Conservation (phyloP, 352 stramenopile genomes). For the Globisporangium megalacanthum region DNA sequence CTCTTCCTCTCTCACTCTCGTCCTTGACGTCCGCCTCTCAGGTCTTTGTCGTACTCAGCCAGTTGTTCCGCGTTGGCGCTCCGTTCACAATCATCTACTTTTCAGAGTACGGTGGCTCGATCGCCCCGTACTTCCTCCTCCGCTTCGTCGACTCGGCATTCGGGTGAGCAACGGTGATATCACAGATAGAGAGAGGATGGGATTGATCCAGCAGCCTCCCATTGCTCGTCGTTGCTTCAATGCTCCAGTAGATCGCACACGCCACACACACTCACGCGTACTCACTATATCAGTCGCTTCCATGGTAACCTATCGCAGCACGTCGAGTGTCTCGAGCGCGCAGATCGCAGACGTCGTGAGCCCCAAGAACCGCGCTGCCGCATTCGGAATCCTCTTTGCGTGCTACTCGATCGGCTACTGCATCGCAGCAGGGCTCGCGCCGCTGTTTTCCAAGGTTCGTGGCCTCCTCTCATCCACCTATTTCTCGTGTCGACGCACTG, state of each 20-base stretch:
- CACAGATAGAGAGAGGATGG: too few species aligned
- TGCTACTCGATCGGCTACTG: constrained; percentile 52
- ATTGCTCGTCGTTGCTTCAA: too few species aligned
- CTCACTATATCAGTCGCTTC: neutral
- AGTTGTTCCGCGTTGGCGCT: constrained; percentile 47
- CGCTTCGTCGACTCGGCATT: constrained; percentile 52
- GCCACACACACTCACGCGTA: neutral
- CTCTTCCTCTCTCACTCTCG: too few species aligned
- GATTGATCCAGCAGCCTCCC: too few species aligned
- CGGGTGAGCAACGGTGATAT: constrained; percentile 19
- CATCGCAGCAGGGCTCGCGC: constrained; percentile 38
- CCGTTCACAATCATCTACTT: constrained; percentile 76
- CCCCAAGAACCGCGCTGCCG: constrained; percentile 38
- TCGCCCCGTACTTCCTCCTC: constrained; percentile 56
- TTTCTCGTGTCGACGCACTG: neutral
- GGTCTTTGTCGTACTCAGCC: constrained; percentile 67
- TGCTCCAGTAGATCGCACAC: neutral
- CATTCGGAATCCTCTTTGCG: constrained; percentile 58
- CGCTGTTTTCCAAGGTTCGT: constrained; percentile 45
- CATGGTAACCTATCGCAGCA: constrained; percentile 19
- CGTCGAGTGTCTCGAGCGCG: constrained; percentile 47
- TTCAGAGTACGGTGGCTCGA: constrained; percentile 40
- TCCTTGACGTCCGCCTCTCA: constrained; percentile 7
- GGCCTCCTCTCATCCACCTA: neutral
- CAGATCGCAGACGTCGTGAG: constrained; percentile 57